Conservation (phyloP, 805 yeast genomes). For the Starmerella roubikii region DNA sequence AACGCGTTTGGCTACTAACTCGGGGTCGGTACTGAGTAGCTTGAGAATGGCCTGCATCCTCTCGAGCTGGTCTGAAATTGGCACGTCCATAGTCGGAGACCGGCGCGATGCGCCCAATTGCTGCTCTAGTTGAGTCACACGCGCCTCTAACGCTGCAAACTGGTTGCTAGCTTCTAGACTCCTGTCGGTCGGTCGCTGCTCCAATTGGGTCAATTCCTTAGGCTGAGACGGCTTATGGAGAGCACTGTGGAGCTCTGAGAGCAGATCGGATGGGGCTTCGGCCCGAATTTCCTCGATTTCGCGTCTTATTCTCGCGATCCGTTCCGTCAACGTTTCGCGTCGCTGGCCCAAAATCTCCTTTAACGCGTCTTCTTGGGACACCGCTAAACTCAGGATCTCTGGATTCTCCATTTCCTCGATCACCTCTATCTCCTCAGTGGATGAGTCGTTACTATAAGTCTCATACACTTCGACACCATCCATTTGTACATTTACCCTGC, state of each 20-base stretch:
- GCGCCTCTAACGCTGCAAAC: conserved; percentile 5
- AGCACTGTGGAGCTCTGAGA: conserved; percentile 3
- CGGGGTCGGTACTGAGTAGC: conserved; percentile 2
- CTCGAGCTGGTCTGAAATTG: neutral
- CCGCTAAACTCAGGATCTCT: neutral
- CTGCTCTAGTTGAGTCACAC: conserved; percentile 5
- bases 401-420: neutral
- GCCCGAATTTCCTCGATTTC: conserved; percentile 9
- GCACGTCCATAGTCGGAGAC: neutral
- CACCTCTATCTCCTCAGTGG: neutral
- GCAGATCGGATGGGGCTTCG: conserved; percentile 1
- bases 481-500: too few species aligned
- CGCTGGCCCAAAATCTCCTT: neutral
- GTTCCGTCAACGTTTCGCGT: conserved; percentile 1
- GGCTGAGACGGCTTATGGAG: neutral
- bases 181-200: neutral
- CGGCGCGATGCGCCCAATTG: conserved; percentile 4
- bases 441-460: neutral
- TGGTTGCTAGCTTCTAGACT: neutral
- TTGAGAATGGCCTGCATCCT: neutral
- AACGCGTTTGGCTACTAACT: neutral
- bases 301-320: conserved; percentile 5
- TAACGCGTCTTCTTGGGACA: conserved; percentile 4
- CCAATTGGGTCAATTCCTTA: neutral
- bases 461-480: conserved; percentile 8